Percentiles rank a stretch among this genome's conserved stretches.
Conservation (phyloP, 345 rosid genomes). For the Angophora floribunda region DNA sequence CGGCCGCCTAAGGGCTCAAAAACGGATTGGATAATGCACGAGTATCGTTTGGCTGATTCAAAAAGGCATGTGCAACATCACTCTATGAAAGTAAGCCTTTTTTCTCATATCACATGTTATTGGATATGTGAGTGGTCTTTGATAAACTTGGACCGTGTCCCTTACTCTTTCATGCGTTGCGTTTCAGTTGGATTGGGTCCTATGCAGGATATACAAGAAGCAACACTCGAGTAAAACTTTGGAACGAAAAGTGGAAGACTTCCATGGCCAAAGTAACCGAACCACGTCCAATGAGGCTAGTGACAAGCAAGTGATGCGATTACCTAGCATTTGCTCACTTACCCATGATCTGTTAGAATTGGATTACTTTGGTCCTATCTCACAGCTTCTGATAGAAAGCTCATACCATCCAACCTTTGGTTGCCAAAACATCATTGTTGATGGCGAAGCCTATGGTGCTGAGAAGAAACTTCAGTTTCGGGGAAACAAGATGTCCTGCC, state of each 20-base stretch:
- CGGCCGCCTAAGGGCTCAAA: constrained; percentile 72
- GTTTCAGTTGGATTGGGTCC: constrained; percentile 86
- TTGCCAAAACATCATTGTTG: constrained; percentile 2
- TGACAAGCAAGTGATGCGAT: constrained; percentile 11
- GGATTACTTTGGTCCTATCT: constrained; percentile 48
- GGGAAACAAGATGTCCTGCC: neutral
- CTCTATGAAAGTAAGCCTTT: constrained; percentile 44
- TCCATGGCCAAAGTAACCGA: neutral
- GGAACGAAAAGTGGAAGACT: constrained; percentile 10
- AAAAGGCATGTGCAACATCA: constrained; percentile 13
- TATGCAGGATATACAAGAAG: constrained; percentile 87
- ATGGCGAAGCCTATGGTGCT: neutral
- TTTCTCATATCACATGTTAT: no score
- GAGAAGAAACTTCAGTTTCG: constrained; percentile 7
- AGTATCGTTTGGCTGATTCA: constrained; percentile 59
- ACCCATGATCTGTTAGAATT: constrained; percentile 35
- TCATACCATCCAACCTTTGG: constrained; percentile 15
- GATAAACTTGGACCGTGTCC: neutral
- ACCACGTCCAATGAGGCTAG: neutral
- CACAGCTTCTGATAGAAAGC: constrained; percentile 35
- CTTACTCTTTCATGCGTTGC: neutral
- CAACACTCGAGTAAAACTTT: constrained; percentile 16
- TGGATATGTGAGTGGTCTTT: neutral
- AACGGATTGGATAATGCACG: constrained; percentile 95
- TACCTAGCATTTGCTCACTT: constrained; percentile 46